Evolutionary conservation across 129 eudicot species (phyloP), one percentile per base, ranked within the genome.

Genomic region (Centella asiatica): DNA sequence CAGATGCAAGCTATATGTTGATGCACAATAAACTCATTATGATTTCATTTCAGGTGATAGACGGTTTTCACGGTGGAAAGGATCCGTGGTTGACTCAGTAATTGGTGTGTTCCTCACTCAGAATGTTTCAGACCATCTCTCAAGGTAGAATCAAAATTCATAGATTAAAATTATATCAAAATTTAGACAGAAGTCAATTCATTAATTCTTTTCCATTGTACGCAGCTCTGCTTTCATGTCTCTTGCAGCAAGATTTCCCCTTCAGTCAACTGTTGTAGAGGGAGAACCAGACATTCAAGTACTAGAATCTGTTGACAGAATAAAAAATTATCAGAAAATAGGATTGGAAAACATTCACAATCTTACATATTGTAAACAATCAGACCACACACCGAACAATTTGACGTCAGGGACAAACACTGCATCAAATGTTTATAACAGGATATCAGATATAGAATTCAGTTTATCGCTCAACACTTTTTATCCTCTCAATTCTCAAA

Each of bases 221-320:
- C 79, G 79, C 94, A 88, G 96, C 84, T 88, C 96, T 48, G 96
- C 96, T 4, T 88, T 88, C 72, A 84, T 88, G 94, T 75, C 81
- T 64, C 94, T 88, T 57, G 96, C 83, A 60, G 86, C 94, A 66
- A 81, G 65, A 60, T 88, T 84, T 67, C 75, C 84, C 52, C 31
- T 68, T 23, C 76, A 74, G 29, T 62, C 84, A 49, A 22, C 68
- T 39, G 47, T 64, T 52, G 5, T 65, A 34, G 72, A 59, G 25
- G 79, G 79, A 67, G 84, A 88, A 69, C 86, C 78, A 24, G 66
- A 70, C 37, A 66, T 70, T 24, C 81, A 72, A 50, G 58, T 78
- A 66, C 70, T 80, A 62, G 70, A 57, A 53, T 82, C 80, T 53
- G 66, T 47, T 69, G 77, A 53, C 45, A 57, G 62, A 26, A 70